phyloP scores from a whole-genome alignment of 352 stramenopile species.

The Phytophthora constricta region DNA sequence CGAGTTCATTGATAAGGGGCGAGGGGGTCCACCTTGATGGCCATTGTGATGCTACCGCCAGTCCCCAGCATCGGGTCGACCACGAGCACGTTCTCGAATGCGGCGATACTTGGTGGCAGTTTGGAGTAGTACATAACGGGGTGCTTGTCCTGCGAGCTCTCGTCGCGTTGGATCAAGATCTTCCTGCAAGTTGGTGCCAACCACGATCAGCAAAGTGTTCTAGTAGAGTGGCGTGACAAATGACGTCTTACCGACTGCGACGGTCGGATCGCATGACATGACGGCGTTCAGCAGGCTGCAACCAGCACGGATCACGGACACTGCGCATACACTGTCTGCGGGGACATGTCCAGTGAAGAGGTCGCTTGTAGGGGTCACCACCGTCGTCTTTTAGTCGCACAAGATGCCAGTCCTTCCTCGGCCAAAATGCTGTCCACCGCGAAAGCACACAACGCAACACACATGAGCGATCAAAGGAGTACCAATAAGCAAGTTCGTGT shows the following conservation, averaged over 20 bases:
- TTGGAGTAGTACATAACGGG: slow-evolving; percentile 95
- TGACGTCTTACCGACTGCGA: slow-evolving; percentile 80
- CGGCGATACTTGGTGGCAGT: slow-evolving; percentile 81
- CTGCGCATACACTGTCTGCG: slow-evolving; percentile 76
- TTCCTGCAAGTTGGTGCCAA: slow-evolving; percentile 60
- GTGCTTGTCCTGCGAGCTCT: slow-evolving; percentile 84
- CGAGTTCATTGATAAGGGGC: too few relatives aligned
- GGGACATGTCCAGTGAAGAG: slow-evolving; percentile 52
- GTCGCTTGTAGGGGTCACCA: slow-evolving; percentile 67
- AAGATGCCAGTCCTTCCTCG: slow-evolving; percentile 68
- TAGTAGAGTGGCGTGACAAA: too few relatives aligned
- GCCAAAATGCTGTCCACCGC: slow-evolving; percentile 70
- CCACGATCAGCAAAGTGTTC: not conserved
- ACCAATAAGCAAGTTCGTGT: not conserved
- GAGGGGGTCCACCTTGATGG: slow-evolving; percentile 91
- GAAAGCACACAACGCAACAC: not conserved
- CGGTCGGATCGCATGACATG: slow-evolving; percentile 76
- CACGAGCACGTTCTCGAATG: slow-evolving; percentile 88
- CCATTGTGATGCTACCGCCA: slow-evolving; percentile 87
- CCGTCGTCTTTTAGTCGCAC: slow-evolving; percentile 50
- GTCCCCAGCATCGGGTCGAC: slow-evolving; percentile 97
- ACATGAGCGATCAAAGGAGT: too few relatives aligned
- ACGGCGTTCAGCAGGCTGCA: slow-evolving; percentile 90
- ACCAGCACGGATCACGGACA: slow-evolving; percentile 95
- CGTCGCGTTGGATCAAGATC: slow-evolving; percentile 96